phyloP scores from a whole-genome alignment of 2,329 filamentous ascomycete genomes.

The Knufia fluminis region DNA sequence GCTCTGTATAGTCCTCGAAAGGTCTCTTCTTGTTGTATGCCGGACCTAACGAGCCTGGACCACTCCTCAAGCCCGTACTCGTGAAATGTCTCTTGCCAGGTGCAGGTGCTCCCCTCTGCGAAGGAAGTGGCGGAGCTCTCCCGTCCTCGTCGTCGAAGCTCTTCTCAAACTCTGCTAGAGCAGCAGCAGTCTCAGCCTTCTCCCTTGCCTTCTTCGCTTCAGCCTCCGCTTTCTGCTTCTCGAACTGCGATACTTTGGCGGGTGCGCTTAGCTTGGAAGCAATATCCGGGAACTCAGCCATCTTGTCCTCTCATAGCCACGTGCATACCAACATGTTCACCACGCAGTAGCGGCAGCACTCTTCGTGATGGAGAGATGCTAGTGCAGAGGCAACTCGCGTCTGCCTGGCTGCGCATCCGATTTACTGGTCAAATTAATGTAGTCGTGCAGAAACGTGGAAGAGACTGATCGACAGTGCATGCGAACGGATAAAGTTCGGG shows the following conservation, averaged over 20 bases:
- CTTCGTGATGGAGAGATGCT: too few relatives aligned
- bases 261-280: conserved; percentile 65
- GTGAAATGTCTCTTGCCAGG: conserved; percentile 55
- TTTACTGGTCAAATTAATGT: too few relatives aligned
- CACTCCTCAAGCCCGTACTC: conserved; percentile 39
- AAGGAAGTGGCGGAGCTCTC: conserved; percentile 17
- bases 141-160: conserved; percentile 44
- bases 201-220: conserved; percentile 80
- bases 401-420: conserved; percentile 4
- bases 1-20: conserved; percentile 31
- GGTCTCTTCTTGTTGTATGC: conserved; percentile 47
- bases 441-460: too few relatives aligned
- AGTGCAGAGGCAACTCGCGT: conserved; percentile 2
- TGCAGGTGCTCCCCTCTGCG: conserved; percentile 27
- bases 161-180: conserved; percentile 80
- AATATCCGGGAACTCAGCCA: conserved; percentile 56
- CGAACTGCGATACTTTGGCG: conserved; percentile 76
- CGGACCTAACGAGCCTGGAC: conserved; percentile 54
- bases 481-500: too few relatives aligned
- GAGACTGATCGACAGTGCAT: too few relatives aligned
- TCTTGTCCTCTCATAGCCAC: not conserved
- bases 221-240: conserved; percentile 78
- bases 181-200: conserved; percentile 76
- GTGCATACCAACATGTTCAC: not conserved
- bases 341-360: not conserved